Percentiles rank a stretch among this genome's conserved stretches.
phyloP scores from a whole-genome alignment of 1,139 yeast genomes.

The Saccharomyces hybrid region DNA sequence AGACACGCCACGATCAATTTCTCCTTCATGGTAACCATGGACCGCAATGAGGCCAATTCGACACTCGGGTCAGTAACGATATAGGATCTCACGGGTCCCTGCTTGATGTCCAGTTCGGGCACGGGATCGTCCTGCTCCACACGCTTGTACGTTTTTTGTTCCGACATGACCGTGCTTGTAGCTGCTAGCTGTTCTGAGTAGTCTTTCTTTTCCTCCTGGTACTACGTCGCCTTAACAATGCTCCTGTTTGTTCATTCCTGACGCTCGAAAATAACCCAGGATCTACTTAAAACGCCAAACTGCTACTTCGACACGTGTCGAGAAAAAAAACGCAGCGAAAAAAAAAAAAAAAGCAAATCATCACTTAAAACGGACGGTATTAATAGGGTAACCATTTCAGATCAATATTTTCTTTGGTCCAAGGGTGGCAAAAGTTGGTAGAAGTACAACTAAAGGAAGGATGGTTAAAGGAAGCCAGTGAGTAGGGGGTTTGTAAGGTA shows the following conservation, averaged over 20 bases:
- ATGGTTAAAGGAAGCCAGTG: constrained; percentile 4
- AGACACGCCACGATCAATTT: constrained; percentile 41
- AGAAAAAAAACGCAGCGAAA: constrained; percentile 1
- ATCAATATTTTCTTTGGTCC: neutral
- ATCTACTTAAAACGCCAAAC: neutral
- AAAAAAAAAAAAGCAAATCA: neutral
- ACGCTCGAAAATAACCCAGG: neutral
- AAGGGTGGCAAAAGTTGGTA: neutral
- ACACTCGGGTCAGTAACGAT: constrained; percentile 40
- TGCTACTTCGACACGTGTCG: neutral
- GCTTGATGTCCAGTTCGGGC: constrained; percentile 34
- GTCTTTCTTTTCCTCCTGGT: neutral
- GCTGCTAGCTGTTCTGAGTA: neutral
- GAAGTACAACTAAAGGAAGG: neutral
- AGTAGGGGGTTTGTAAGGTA: too few relatives aligned
- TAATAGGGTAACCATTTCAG: neutral
- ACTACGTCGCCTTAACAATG: neutral
- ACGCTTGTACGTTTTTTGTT: neutral
- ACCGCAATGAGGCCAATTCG: constrained; percentile 34
- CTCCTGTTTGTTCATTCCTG: neutral
- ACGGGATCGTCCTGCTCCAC: constrained; percentile 36
- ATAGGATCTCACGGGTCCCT: constrained; percentile 37
- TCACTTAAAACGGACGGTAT: neutral
- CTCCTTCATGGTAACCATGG: constrained; percentile 33
- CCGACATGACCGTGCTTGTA: constrained; percentile 2